phyloP scores from a whole-genome alignment of 2,329 filamentous ascomycete species.

The Pyrenophora graminea region DNA sequence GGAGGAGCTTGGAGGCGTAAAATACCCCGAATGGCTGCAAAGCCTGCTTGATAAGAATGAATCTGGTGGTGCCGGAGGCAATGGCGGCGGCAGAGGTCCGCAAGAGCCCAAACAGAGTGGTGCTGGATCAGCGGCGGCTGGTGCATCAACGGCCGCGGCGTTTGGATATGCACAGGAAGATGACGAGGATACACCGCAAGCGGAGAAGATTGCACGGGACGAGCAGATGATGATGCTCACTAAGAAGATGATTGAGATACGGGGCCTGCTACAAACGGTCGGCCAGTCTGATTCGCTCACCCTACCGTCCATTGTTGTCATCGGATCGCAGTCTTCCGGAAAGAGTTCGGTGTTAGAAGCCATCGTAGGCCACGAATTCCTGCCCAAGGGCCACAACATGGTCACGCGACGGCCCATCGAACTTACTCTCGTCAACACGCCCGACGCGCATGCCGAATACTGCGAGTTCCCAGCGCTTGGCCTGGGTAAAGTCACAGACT shows the following conservation, averaged over 20 bases:
- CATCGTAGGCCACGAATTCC: constrained; percentile 95
- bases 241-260: constrained; percentile 99
- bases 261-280: constrained; percentile 86
- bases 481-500: constrained; percentile 87
- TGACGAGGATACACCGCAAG: constrained; percentile 66
- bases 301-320: constrained; percentile 96
- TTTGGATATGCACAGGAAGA: constrained; percentile 77
- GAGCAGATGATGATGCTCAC: constrained; percentile 99
- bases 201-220: constrained; percentile 74
- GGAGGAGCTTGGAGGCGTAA: constrained; percentile 73
- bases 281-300: constrained; percentile 88
- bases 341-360: constrained; percentile 97
- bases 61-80: constrained; percentile 46
- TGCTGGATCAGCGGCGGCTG: constrained; percentile 63
- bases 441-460: constrained; percentile 83
- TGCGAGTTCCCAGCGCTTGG: constrained; percentile 95
- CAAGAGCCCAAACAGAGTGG: constrained; percentile 60
- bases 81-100: constrained; percentile 48
- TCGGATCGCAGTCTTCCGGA: constrained; percentile 95
- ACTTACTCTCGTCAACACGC: constrained; percentile 92
- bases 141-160: constrained; percentile 72
- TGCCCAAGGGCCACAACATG: constrained; percentile 99
- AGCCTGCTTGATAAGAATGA: constrained; percentile 61
- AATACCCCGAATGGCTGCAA: constrained; percentile 75
- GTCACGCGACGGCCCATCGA: constrained; percentile 95